Base-by-base conservation (phyloP, 352 stramenopile genomes). In the Phytophthora colocasiae region DNA sequence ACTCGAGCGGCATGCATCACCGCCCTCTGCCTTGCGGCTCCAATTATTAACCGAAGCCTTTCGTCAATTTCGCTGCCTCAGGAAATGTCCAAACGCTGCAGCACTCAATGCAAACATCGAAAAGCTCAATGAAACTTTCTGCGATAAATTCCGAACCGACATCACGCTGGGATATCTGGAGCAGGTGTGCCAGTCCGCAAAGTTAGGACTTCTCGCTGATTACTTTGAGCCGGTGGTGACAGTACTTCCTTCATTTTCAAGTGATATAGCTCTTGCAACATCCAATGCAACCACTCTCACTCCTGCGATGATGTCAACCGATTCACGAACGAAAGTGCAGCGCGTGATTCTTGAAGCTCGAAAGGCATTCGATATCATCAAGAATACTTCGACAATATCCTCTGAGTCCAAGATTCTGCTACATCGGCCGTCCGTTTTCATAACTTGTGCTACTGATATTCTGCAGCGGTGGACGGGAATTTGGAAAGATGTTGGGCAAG, bases 351-450 rank as follows among this genome's bases (percentile, higher is more conserved):
- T 59, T 0, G 81, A 92, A 51, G 83, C 80, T 9, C 70, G 70
- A 36, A 58, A 68, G 4, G 78, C 71, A 4, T 90, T 88, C 59
- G 78, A 90, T 53, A 66, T 83, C 32, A 80, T 89, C 46, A 75
- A 71, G 50, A 90, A 88, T 45, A 77, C 81, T 19, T 92, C 83
- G 0, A 89, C 86, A 63, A 64, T 91, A 29, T 88, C 81, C 7
- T 92, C 83, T 11, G 83, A 91, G 67, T 89, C 81, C 27, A 89
- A 89, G 39, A 81, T 92, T 39, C 67, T 84, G 29, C 48, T 92
- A 12, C 67, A 79, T 45, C 71, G 80, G 0, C 69, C 83, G 1
- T 44, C 73, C 0, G 78, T 92, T 1, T 73, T 90, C 15, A 86
- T 80, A 17, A 69, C 44, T 14, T 90, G 78, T 55, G 64, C 64